Base-by-base conservation (phyloP, 352 stramenopile species). In the Globisporangium paroecandrum region DNA sequence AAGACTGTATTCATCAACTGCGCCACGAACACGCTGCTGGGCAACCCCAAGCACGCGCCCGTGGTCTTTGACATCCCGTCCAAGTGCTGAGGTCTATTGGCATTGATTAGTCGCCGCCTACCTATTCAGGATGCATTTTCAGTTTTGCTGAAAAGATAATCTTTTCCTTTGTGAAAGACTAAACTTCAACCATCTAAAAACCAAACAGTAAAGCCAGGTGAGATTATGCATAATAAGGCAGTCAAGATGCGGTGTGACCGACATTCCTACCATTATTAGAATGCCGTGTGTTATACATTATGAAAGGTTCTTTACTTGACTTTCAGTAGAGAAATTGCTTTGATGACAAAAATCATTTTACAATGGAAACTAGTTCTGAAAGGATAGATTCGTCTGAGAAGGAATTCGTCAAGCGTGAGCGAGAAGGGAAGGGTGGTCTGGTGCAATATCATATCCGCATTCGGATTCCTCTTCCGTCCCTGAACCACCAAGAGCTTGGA, bases 1-100 rank as follows among this genome's bases (percentile, higher is more conserved):
- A 70, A 69, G 3, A 98, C 92, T 0, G 74, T 93, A 6, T 98
- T 93, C 63, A 80, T 98, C 60, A 98, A 98, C 70, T 90, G 89
- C 43, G 79, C 89, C 8, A 97, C 76, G 7, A 95, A 70, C 68
- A 95, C 82, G 34, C 68, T 94, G 60, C 67, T 86, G 0, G 76
- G 82, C 20, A 79, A 77, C 6, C 83, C 82, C 9, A 71, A 71
- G 27, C 90, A 97, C 68, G 60, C 69, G 1, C 83, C 90, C 4
- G 69, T 97, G 27, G 86, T 96, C 25, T 75, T 97, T 54, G 86
- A 96, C 66, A 82, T 96, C 34, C 76, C 84, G 1, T 66, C 76
- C 57, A 85, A 88, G 69, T 83, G 77, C 72, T 90, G 41, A 46
- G 24, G 7, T 57, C 32, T 54, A 9, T n/a, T 36, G 60, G 62